Evolutionary conservation across 495 filamentous ascomycete species (phyloP).

Genomic region (Astrothelium macrocarpum): DNA sequence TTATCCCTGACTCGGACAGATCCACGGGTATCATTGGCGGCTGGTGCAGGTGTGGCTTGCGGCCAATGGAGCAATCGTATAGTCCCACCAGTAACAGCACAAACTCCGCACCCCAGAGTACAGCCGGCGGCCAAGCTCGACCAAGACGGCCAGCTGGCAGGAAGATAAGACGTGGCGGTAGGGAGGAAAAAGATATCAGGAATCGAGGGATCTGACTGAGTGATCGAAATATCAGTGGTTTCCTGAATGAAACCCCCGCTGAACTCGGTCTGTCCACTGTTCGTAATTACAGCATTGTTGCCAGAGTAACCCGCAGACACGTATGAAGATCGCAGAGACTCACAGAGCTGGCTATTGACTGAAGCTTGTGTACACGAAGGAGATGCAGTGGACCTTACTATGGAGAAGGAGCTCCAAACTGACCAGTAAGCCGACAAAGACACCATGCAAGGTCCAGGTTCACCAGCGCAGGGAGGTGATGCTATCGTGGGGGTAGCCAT

Average conservation of each 20-base stretch:
- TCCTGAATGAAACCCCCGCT: background rate
- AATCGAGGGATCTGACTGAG: background rate
- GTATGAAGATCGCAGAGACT: background rate
- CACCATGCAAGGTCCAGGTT: background rate
- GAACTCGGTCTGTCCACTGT: background rate
- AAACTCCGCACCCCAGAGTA: conserved; percentile 6
- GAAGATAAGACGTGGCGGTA: background rate
- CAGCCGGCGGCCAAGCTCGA: background rate
- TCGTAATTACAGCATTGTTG: background rate
- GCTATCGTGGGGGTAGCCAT: background rate
- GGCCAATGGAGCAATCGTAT: conserved; percentile 7
- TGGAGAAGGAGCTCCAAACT: background rate
- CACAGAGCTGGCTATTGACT: background rate
- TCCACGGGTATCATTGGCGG: background rate
- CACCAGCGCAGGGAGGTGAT: background rate
- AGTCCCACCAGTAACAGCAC: conserved; percentile 4
- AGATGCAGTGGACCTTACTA: background rate
- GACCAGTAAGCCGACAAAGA: background rate
- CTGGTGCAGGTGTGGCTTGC: background rate
- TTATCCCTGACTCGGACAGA: background rate
- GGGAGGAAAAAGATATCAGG: background rate
- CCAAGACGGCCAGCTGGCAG: conserved; percentile 5
- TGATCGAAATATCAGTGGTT: background rate
- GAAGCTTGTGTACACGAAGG: conserved; percentile 1
- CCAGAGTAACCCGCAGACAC: background rate